phyloP scores from a whole-genome alignment of 257 asterid species.

The Lavandula angustifolia region DNA sequence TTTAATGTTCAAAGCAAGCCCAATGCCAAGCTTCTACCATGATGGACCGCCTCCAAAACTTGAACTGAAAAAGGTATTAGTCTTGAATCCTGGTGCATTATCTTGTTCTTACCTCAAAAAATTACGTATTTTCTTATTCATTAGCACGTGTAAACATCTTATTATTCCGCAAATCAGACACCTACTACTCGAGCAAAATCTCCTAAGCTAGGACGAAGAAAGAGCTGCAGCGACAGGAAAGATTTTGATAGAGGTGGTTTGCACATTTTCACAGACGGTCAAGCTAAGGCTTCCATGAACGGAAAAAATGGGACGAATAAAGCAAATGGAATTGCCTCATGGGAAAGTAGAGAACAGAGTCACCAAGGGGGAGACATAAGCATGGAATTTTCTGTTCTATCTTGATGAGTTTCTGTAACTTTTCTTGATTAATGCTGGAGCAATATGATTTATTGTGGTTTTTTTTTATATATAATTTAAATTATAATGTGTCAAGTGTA shows the following conservation, averaged over 20 bases:
- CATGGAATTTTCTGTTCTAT: constrained; percentile 52
- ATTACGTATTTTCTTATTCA: background rate
- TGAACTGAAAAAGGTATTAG: constrained; percentile 73
- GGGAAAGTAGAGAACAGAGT: constrained; percentile 37
- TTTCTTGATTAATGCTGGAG: constrained; percentile 27
- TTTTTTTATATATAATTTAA: constrained; percentile 36
- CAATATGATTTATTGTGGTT: constrained; percentile 38
- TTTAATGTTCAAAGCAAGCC: constrained; percentile 78
- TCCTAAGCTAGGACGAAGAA: constrained; percentile 81
- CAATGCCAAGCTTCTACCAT: constrained; percentile 92
- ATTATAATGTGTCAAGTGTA: constrained; percentile 52
- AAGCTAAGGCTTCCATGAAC: constrained; percentile 31
- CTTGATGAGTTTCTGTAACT: constrained; percentile 58
- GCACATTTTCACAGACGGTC: constrained; percentile 43
- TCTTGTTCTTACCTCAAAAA: background rate
- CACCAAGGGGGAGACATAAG: constrained; percentile 34
- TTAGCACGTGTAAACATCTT: constrained; percentile 8
- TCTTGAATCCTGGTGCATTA: background rate
- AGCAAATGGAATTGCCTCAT: constrained; percentile 35
- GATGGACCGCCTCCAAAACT: constrained; percentile 81
- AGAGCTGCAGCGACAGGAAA: constrained; percentile 59
- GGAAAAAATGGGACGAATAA: constrained; percentile 33
- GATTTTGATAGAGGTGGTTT: constrained; percentile 42
- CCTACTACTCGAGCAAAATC: constrained; percentile 94
- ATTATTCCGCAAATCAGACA: constrained; percentile 39